phyloP scores from a whole-genome alignment of 2,329 filamentous ascomycete species.

The Moelleriella libera region DNA sequence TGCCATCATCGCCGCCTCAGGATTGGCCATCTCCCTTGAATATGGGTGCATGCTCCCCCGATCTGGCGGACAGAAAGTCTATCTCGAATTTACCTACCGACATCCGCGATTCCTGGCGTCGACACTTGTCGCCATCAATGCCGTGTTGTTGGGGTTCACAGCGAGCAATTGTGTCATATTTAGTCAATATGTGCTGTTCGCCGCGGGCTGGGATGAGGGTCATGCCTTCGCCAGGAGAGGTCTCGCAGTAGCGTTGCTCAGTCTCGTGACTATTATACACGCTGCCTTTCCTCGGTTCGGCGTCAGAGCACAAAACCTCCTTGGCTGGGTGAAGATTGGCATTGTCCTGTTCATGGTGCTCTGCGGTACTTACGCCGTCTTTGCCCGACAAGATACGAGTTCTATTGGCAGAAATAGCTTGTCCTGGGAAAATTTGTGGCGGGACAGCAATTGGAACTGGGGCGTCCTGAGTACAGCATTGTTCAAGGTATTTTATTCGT shows the following conservation, averaged over 20 bases:
- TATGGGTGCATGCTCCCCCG: slow-evolving; percentile 58
- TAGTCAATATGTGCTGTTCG: slow-evolving; percentile 45
- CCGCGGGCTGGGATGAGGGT: slow-evolving; percentile 28
- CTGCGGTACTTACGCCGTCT: slow-evolving; percentile 43
- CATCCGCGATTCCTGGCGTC: slow-evolving; percentile 49
- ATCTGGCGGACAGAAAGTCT: slow-evolving; percentile 56
- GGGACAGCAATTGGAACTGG: slow-evolving; percentile 55
- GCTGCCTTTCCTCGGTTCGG: slow-evolving; percentile 41
- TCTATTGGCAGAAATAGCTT: slow-evolving; percentile 6
- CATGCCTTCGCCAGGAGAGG: slow-evolving; percentile 35
- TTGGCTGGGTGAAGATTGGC: slow-evolving; percentile 50
- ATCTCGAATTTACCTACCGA: slow-evolving; percentile 55
- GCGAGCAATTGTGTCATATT: slow-evolving; percentile 59
- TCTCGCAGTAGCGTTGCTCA: slow-evolving; percentile 42
- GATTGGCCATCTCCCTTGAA: slow-evolving; percentile 48
- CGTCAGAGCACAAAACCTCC: slow-evolving; percentile 42
- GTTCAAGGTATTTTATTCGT: slow-evolving; percentile 58
- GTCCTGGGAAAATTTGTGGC: slow-evolving; percentile 38
- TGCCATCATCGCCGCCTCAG: slow-evolving; percentile 45
- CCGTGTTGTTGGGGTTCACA: slow-evolving; percentile 50
- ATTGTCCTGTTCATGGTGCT: slow-evolving; percentile 47
- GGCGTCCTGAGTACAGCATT: slow-evolving; percentile 51
- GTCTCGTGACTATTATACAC: slow-evolving; percentile 42
- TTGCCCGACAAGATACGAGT: slow-evolving; percentile 18
- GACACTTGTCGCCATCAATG: slow-evolving; percentile 48